Percentiles rank a stretch among this genome's conserved stretches.
Evolutionary conservation across 2,329 filamentous ascomycete genomes (phyloP).

Genomic region (Beauveria bassiana): DNA sequence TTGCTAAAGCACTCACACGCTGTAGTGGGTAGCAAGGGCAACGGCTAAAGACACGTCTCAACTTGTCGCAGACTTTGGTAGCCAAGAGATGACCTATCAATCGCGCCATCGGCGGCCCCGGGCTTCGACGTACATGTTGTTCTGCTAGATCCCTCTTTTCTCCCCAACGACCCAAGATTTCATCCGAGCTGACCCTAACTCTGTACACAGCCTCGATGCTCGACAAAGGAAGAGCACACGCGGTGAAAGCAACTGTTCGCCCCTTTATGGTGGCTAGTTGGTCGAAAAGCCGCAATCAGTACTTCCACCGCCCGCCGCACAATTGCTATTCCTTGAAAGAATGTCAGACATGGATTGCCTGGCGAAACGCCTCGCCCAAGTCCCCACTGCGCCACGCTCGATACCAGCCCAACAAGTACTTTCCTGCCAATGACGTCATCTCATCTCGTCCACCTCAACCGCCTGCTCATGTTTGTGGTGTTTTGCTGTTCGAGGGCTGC

Average conservation of each 20-base stretch:
- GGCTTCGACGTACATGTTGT: neutral
- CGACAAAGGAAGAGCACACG: neutral
- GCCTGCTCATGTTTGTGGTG: neutral
- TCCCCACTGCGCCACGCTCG: constrained; percentile 8
- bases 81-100: neutral
- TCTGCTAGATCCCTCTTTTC: neutral
- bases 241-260: neutral
- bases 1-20: no score
- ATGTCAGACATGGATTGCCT: neutral
- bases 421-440: constrained; percentile 4
- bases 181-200: neutral
- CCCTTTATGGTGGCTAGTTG: no score
- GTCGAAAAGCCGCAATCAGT: no score
- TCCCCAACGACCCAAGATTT: neutral
- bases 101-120: neutral
- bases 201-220: neutral
- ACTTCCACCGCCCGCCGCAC: no score
- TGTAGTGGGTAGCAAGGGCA: neutral
- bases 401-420: neutral
- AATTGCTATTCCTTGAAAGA: neutral
- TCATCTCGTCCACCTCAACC: neutral
- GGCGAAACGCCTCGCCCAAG: neutral
- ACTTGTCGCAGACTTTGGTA: neutral
- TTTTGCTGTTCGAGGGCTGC: neutral
- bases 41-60: neutral